phyloP scores from a whole-genome alignment of 305 asterid genomes.

The Caryopteris hybrid region DNA sequence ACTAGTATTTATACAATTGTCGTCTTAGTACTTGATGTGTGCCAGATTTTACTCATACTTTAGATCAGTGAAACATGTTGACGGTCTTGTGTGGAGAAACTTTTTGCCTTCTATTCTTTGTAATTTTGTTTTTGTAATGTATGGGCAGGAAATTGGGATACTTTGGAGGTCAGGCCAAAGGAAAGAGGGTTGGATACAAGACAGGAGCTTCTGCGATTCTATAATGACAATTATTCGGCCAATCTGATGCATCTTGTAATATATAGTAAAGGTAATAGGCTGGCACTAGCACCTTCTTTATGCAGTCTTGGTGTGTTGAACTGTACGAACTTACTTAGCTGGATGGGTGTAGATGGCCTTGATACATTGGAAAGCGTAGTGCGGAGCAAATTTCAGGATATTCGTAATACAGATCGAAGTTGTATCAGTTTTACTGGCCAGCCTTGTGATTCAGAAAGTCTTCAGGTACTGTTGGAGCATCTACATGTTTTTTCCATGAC shows the following conservation, averaged over 20 bases:
- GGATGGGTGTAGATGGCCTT: conserved; percentile 59
- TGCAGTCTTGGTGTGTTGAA: conserved; percentile 14
- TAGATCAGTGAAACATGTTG: not conserved
- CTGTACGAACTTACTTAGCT: conserved; percentile 20
- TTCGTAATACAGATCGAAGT: conserved; percentile 53
- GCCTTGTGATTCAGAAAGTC: conserved; percentile 76
- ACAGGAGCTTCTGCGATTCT: conserved; percentile 76
- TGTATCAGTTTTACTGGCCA: conserved; percentile 64
- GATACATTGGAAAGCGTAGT: conserved; percentile 74
- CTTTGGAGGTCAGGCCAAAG: conserved; percentile 85
- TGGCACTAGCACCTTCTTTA: conserved; percentile 19
- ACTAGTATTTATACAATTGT: not conserved
- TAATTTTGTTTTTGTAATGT: not conserved
- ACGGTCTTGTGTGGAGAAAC: not conserved
- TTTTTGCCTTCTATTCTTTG: not conserved
- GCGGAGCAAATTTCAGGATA: conserved; percentile 75
- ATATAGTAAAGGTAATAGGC: conserved; percentile 68
- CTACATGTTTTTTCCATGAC: not conserved
- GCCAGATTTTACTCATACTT: not conserved
- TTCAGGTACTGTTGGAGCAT: conserved; percentile 54
- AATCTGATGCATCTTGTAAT: conserved; percentile 94
- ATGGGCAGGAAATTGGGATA: conserved; percentile 82
- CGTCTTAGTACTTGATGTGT: conserved; percentile 2
- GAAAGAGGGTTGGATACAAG: conserved; percentile 83
- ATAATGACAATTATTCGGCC: conserved; percentile 81